Evolutionary conservation across 495 filamentous ascomycete species (phyloP).

Genomic region (Chlorociboria aeruginascens): DNA sequence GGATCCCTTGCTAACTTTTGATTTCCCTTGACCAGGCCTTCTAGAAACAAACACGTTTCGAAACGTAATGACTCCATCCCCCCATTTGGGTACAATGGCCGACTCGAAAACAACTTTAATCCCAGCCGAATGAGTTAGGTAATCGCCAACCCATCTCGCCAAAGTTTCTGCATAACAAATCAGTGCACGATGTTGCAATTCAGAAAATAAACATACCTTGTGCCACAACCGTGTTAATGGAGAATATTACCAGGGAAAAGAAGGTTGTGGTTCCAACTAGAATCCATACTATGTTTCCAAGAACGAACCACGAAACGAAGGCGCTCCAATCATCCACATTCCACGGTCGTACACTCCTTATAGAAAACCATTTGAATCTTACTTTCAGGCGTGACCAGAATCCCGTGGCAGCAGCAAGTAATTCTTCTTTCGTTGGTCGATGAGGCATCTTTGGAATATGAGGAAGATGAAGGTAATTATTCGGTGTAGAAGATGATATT

Average conservation of each 20-base stretch:
- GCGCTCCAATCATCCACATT: conserved; percentile 91
- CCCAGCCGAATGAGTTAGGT: conserved; percentile 86
- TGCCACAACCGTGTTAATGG: conserved; percentile 91
- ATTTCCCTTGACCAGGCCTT: conserved; percentile 65
- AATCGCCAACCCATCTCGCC: conserved; percentile 87
- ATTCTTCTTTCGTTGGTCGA: conserved; percentile 84
- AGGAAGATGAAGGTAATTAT: conserved; percentile 31
- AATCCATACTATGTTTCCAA: conserved; percentile 91
- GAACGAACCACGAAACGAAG: conserved; percentile 86
- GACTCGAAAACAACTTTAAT: conserved; percentile 97
- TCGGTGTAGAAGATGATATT: not conserved
- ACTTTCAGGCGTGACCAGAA: conserved; percentile 89
- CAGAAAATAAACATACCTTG: conserved; percentile 50
- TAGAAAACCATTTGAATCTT: conserved; percentile 95
- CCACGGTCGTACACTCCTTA: conserved; percentile 88
- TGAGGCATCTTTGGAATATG: conserved; percentile 56
- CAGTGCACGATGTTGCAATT: not conserved
- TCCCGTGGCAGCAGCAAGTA: conserved; percentile 80
- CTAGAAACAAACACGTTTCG: conserved; percentile 94
- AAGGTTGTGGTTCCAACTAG: conserved; percentile 94
- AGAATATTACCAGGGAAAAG: conserved; percentile 78
- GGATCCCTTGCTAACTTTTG: conserved; percentile 86
- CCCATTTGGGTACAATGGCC: conserved; percentile 93
- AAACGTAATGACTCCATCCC: conserved; percentile 86
- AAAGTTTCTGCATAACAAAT: conserved; percentile 56